Evolutionary conservation across 2,329 filamentous ascomycete species (phyloP).

Genomic region (Cyphellophora attinorum): DNA sequence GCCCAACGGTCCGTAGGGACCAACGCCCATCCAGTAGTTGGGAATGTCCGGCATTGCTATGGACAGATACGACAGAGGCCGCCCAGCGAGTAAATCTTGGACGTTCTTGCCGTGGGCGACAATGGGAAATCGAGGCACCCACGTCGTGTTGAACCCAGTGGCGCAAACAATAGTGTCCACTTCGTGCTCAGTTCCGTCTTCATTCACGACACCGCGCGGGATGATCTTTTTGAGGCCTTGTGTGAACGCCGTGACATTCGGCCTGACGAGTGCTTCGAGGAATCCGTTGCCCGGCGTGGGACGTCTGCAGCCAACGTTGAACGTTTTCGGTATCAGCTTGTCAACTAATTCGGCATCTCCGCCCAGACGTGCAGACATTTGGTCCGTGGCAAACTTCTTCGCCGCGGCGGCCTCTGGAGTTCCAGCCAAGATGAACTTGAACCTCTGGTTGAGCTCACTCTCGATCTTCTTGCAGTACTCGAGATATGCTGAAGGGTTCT

Average conservation of each 20-base stretch:
- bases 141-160: slow-evolving; percentile 10
- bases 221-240: slow-evolving; percentile 9
- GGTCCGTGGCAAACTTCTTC: slow-evolving; percentile 11
- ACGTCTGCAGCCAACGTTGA: slow-evolving; percentile 31
- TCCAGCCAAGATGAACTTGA: slow-evolving; percentile 25
- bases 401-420: slow-evolving; percentile 23
- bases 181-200: slow-evolving; percentile 9
- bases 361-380: slow-evolving; percentile 17
- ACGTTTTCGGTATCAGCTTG: slow-evolving; percentile 35
- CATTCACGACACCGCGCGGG: slow-evolving; percentile 4
- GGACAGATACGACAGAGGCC: slow-evolving; percentile 5
- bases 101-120: slow-evolving; percentile 9
- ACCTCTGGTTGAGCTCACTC: slow-evolving; percentile 42
- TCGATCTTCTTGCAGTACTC: slow-evolving; percentile 40
- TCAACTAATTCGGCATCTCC: slow-evolving; percentile 29
- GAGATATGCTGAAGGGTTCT: slow-evolving; percentile 13
- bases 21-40: slow-evolving; percentile 20
- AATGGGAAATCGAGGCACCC: slow-evolving; percentile 12
- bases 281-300: slow-evolving; percentile 34
- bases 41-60: slow-evolving; percentile 17
- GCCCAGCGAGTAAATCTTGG: slow-evolving; percentile 2
- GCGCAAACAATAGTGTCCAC: slow-evolving; percentile 12
- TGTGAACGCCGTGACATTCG: slow-evolving; percentile 10
- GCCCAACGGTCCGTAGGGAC: slow-evolving; percentile 18
- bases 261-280: slow-evolving; percentile 30